These are phyloP conservation scores for Sistotremastrum niveocremeum DNA, from an alignment of 768 basidiomycete species.

Conservation along the genomic window DNA sequence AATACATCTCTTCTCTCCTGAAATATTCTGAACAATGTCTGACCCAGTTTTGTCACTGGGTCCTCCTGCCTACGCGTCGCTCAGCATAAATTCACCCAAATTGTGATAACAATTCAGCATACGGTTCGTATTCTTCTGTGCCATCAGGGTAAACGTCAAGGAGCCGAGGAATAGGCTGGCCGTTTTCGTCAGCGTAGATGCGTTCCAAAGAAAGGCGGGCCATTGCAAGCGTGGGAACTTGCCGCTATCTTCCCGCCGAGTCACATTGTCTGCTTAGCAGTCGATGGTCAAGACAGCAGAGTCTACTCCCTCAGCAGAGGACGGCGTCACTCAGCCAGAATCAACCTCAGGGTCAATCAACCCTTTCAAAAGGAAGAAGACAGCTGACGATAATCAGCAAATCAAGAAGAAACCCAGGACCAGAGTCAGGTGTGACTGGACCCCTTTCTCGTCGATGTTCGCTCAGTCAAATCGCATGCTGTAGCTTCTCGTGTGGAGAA, in stretches of 20 bases:
- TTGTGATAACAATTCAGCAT: conserved; percentile 14
- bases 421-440: conserved; percentile 52
- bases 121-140: conserved; percentile 61
- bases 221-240: too few species aligned
- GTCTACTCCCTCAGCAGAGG: background rate
- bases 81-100: background rate
- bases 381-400: conserved; percentile 39
- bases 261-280: background rate
- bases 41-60: conserved; percentile 43
- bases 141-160: conserved; percentile 62
- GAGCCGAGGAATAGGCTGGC: conserved; percentile 44
- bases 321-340: background rate
- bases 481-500: conserved; percentile 74
- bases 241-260: background rate
- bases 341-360: background rate
- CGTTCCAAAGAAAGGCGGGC: conserved; percentile 49
- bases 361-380: conserved; percentile 46
- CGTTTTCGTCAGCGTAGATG: conserved; percentile 70
- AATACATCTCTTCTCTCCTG: conserved; percentile 63
- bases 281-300: background rate
- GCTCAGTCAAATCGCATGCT: background rate
- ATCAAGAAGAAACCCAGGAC: conserved; percentile 53
- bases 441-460: conserved; percentile 1
- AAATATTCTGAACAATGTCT: conserved; percentile 57
- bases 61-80: conserved; percentile 26